These are phyloP conservation scores for Vanrija sp. DNA, from an alignment of 1,284 basidiomycete genomes.

Conservation along the genomic window DNA sequence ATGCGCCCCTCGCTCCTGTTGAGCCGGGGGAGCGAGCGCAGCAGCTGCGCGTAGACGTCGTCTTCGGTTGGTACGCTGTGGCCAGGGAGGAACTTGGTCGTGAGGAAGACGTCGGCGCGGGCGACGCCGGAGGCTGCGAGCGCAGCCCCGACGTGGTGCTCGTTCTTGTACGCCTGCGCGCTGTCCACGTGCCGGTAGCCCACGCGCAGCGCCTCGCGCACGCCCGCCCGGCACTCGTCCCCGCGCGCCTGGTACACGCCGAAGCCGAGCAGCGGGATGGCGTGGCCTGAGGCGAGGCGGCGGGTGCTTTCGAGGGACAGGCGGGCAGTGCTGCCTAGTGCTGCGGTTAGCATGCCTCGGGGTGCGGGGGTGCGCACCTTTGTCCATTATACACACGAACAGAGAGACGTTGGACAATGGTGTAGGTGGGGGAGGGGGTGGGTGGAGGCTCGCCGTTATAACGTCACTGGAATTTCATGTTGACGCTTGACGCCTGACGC, in stretches of 20 bases:
- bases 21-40: constrained; percentile 22
- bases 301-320: constrained; percentile 33
- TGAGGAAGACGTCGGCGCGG: constrained; percentile 47
- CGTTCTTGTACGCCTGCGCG: constrained; percentile 70
- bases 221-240: constrained; percentile 56
- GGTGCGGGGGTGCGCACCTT: background rate
- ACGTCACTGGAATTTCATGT: too few species aligned
- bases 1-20: constrained; percentile 23
- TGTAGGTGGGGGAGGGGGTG: too few species aligned
- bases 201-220: constrained; percentile 64
- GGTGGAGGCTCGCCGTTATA: too few species aligned
- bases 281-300: constrained; percentile 37
- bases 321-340: background rate
- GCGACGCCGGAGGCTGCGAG: constrained; percentile 16
- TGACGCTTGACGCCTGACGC: too few species aligned
- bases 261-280: constrained; percentile 72
- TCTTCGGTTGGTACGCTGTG: constrained; percentile 46
- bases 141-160: constrained; percentile 52
- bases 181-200: constrained; percentile 60
- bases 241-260: constrained; percentile 70
- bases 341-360: background rate
- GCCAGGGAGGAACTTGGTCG: constrained; percentile 62
- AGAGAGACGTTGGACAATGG: too few species aligned
- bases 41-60: constrained; percentile 47
- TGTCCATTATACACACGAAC: constrained; percentile 1